Evolutionary conservation across 176 grass and related monocot genomes (phyloP).

Genomic region (Canna indica): DNA sequence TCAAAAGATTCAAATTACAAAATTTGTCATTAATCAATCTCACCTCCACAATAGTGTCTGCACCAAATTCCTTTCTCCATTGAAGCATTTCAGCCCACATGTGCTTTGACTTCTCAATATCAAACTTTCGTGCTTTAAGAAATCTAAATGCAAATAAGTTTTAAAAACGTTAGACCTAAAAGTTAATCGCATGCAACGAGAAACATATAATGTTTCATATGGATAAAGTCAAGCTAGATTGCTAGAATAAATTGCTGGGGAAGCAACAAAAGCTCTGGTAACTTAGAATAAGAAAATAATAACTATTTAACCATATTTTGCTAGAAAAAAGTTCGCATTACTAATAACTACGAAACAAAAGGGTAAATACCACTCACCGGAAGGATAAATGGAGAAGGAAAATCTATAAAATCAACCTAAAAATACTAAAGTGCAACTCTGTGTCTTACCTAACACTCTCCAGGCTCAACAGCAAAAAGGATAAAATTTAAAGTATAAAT

Average conservation of each 20-base stretch:
- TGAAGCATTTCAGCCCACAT: constrained; percentile 98
- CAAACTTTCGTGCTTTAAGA: constrained; percentile 86
- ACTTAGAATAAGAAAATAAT: background rate
- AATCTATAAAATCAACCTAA: background rate
- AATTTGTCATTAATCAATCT: background rate
- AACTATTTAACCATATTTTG: too few species aligned
- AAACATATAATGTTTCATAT: background rate
- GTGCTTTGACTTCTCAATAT: constrained; percentile 91
- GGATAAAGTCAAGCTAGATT: background rate
- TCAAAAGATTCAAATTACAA: background rate
- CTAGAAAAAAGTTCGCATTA: too few species aligned
- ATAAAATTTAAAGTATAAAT: too few species aligned
- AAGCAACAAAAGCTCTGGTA: background rate
- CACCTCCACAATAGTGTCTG: constrained; percentile 74
- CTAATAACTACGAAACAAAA: background rate
- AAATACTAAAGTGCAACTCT: background rate
- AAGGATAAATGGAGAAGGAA: background rate
- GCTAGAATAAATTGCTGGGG: background rate
- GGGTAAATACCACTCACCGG: background rate
- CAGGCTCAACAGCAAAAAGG: too few species aligned
- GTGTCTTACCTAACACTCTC: background rate
- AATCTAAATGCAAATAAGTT: constrained; percentile 44
- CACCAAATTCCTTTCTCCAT: constrained; percentile 84
- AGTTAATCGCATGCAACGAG: background rate
- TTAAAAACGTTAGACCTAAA: constrained; percentile 1